A percentile compares a stretch with the other conserved stretches of the same genome.
Conservation (phyloP, 2,329 filamentous ascomycete genomes). For the Talaromyces piceae region DNA sequence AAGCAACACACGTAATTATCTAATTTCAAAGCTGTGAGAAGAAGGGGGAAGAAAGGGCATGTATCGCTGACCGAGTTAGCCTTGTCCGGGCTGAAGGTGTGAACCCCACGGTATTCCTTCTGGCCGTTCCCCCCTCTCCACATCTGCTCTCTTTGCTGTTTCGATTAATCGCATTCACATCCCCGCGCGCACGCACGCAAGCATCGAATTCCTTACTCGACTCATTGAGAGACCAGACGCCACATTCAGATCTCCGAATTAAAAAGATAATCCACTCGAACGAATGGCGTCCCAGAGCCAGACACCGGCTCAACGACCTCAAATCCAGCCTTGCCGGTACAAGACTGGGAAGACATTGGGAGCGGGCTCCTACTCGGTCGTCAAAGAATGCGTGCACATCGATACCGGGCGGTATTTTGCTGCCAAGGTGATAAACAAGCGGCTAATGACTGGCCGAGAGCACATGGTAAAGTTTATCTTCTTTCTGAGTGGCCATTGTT, state of each 20-base stretch:
- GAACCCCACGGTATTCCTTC: not conserved
- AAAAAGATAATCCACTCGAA: not conserved
- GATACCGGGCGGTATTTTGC: slow-evolving; percentile 97
- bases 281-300: slow-evolving; percentile 7
- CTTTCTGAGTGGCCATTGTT: not conserved
- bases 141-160: not conserved
- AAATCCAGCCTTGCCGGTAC: slow-evolving; percentile 92
- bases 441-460: slow-evolving; percentile 92
- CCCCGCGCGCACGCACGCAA: not conserved
- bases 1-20: too few species aligned
- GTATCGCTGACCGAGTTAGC: not conserved
- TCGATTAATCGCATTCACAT: not conserved
- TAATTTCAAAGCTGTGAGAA: too few species aligned
- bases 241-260: not conserved
- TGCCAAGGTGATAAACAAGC: slow-evolving; percentile 98
- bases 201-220: not conserved
- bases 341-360: slow-evolving; percentile 98
- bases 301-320: slow-evolving; percentile 37
- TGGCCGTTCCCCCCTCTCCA: not conserved
- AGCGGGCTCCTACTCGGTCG: slow-evolving; percentile 93
- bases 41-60: not conserved
- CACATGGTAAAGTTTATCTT: slow-evolving; percentile 66
- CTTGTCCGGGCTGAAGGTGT: not conserved
- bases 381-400: slow-evolving; percentile 98
- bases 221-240: not conserved